A percentile compares a stretch with the other conserved stretches of the same genome.
phyloP scores from a whole-genome alignment of 1,139 yeast species.

The Groenewaldozyma sp. region DNA sequence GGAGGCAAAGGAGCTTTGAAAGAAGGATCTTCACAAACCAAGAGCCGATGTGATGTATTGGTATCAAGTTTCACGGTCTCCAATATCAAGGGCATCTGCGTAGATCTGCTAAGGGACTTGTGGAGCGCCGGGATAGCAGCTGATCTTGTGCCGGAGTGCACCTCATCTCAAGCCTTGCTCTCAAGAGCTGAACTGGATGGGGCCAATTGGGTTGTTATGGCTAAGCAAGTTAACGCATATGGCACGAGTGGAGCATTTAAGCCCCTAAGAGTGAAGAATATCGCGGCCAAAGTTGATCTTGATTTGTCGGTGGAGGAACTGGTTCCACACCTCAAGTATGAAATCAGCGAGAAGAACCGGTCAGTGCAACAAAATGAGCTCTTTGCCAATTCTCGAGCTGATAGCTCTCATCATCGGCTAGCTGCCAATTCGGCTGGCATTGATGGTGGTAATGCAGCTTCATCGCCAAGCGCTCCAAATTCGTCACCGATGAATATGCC shows the following conservation, averaged over 20 bases:
- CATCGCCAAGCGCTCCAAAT: not conserved
- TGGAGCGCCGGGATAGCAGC: conserved; percentile 70
- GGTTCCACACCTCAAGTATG: conserved; percentile 39
- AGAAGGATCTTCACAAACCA: conserved; percentile 14
- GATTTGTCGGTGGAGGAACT: conserved; percentile 69
- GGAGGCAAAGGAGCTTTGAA: not conserved
- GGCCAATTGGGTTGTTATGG: conserved; percentile 62
- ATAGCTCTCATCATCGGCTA: not conserved
- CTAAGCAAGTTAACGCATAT: conserved; percentile 45
- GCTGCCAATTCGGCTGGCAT: not conserved
- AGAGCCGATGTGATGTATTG: conserved; percentile 64
- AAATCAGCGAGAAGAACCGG: conserved; percentile 19
- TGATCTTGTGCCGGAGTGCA: conserved; percentile 46
- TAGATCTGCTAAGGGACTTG: conserved; percentile 48
- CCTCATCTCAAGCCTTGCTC: conserved; percentile 57
- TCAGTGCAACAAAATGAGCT: not conserved
- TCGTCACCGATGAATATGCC: conserved; percentile 1
- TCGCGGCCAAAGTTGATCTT: conserved; percentile 49
- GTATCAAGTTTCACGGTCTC: conserved; percentile 54
- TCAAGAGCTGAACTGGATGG: conserved; percentile 60
- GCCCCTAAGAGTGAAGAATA: conserved; percentile 62
- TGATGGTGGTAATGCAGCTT: not conserved
- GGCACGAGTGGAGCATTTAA: conserved; percentile 43
- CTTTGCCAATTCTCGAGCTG: conserved; percentile 4
- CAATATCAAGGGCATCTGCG: conserved; percentile 44